Evolutionary conservation across 352 stramenopile species (phyloP), one percentile per base, ranked within the genome.

Genomic region (Globisporangium camurandrum): DNA sequence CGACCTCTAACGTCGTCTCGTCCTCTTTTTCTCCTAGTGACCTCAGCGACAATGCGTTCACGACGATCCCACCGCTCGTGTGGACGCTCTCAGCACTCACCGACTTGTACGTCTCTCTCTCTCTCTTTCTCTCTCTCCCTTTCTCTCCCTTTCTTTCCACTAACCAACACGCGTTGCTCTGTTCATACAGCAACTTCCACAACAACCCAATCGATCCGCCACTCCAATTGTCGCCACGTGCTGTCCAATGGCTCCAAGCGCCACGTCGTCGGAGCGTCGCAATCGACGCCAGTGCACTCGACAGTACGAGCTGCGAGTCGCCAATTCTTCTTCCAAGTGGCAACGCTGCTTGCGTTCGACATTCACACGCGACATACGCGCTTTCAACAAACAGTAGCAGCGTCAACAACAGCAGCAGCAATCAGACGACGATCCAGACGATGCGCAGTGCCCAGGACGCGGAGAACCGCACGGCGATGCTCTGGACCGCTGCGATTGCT

Each of bases 81-180:
- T 49, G 39, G 40, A 33, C 33, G 7, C 30, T 56, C 9, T 24
- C 49, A 16, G 33, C 49, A 12, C 9, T 49, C 12, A 34, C 28
- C 30, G 30, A 26, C 24, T 56, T 56, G 49, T 56, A 56, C 28
- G 49, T 49, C 17, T 30, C n/a, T n/a, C n/a, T n/a, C n/a, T n/a
- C n/a, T n/a, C n/a, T n/a, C n/a, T n/a, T n/a, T n/a, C n/a, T n/a
- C n/a, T n/a, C n/a, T n/a, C n/a, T n/a, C n/a, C n/a, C n/a, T n/a
- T n/a, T n/a, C n/a, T n/a, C n/a, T n/a, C n/a, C n/a, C n/a, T n/a
- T n/a, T n/a, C 7, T 9, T 34, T 51, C 1, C 16, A 16, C 22
- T 7, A 28, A 40, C 50, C n/a, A 45, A 14, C 0, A 8, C 24
- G 4, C 22, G 11, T 37, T 17, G 31, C 4, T 28, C 20, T 28